A percentile compares a stretch with the other conserved stretches of the same genome.
Conservation (phyloP, 176 grass and related monocot species). For the Oryza glumipatula region DNA sequence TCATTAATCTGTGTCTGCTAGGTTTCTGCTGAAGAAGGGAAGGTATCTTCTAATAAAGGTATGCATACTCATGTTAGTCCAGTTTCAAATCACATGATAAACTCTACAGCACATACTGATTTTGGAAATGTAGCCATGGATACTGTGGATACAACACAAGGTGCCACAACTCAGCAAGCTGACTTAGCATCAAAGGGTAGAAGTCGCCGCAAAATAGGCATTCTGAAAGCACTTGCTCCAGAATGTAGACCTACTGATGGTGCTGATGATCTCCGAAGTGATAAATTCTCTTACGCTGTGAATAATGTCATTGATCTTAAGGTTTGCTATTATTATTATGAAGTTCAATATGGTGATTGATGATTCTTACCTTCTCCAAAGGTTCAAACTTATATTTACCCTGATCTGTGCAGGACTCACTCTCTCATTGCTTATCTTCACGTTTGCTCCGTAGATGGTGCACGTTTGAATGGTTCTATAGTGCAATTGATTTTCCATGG, state of each 20-base stretch:
- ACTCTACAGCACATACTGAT: slow-evolving; percentile 56
- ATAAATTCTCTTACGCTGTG: slow-evolving; percentile 52
- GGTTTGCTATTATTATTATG: slow-evolving; percentile 53
- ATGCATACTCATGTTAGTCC: slow-evolving; percentile 52
- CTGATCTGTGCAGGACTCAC: slow-evolving; percentile 63
- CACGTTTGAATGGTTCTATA: slow-evolving; percentile 99
- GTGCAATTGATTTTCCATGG: slow-evolving; percentile 98
- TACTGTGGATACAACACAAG: slow-evolving; percentile 45
- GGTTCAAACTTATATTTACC: slow-evolving; percentile 23
- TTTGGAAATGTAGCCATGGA: slow-evolving; percentile 51
- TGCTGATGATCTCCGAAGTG: slow-evolving; percentile 42
- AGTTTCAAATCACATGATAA: slow-evolving; percentile 28
- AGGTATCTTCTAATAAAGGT: slow-evolving; percentile 58
- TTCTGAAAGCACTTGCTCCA: slow-evolving; percentile 64
- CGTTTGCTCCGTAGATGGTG: slow-evolving; percentile 88
- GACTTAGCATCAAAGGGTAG: slow-evolving; percentile 60
- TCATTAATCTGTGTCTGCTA: slow-evolving; percentile 48
- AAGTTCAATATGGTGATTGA: slow-evolving; percentile 9
- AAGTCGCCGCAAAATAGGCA: slow-evolving; percentile 71
- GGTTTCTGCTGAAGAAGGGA: slow-evolving; percentile 81
- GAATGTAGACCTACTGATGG: slow-evolving; percentile 62
- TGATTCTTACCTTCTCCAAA: slow-evolving; percentile 21
- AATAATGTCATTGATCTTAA: slow-evolving; percentile 62
- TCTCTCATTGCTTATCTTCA: slow-evolving; percentile 85
- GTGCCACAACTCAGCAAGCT: slow-evolving; percentile 41